Evolutionary conservation across 805 yeast genomes (phyloP).

Genomic region (Zygosaccharomyces lentus): DNA sequence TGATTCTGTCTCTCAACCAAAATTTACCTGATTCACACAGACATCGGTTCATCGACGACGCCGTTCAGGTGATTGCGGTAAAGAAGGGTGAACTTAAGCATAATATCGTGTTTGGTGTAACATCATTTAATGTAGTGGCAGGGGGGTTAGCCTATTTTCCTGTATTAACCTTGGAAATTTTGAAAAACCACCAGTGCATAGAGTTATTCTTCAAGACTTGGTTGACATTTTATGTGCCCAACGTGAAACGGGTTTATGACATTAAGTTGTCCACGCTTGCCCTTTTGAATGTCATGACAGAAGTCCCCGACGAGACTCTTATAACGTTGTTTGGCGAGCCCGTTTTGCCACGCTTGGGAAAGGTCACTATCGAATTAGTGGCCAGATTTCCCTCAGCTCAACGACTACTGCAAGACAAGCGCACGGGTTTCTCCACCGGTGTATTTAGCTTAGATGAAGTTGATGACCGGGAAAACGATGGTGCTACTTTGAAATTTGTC

Average conservation of each 20-base stretch:
- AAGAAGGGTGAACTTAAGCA: constrained; percentile 28
- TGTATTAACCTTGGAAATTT: constrained; percentile 44
- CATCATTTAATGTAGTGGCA: constrained; percentile 51
- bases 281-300: constrained; percentile 45
- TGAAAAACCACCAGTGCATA: constrained; percentile 44
- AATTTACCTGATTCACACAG: constrained; percentile 42
- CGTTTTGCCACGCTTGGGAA: constrained; percentile 47
- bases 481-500: constrained; percentile 34
- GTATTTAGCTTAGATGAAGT: constrained; percentile 34
- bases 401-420: constrained; percentile 55
- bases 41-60: constrained; percentile 42
- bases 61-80: constrained; percentile 35
- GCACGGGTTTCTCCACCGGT: constrained; percentile 47
- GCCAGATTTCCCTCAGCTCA: constrained; percentile 70
- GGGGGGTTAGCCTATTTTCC: constrained; percentile 63
- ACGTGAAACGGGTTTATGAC: constrained; percentile 70
- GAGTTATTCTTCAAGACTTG: constrained; percentile 49
- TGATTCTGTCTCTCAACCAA: constrained; percentile 55
- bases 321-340: constrained; percentile 35
- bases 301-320: constrained; percentile 29
- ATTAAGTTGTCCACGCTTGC: constrained; percentile 73
- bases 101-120: constrained; percentile 32
- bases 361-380: constrained; percentile 48
- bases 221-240: constrained; percentile 38
- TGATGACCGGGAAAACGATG: constrained; percentile 36